A percentile compares a stretch with the other conserved stretches of the same genome.
phyloP scores from a whole-genome alignment of 140 eudicot species.

The Bidens hawaiensis region DNA sequence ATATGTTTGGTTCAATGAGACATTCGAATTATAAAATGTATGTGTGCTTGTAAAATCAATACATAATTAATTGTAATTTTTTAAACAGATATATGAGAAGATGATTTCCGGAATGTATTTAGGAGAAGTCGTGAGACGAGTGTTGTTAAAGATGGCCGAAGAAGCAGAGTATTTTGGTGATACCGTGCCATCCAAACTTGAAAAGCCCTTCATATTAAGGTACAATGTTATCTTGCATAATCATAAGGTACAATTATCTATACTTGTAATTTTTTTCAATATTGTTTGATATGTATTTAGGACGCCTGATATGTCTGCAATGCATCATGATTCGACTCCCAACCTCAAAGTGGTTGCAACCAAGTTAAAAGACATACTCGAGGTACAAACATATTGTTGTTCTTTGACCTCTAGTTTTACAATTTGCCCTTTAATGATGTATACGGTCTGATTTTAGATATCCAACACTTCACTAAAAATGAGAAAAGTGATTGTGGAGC shows the following conservation, averaged over 20 bases:
- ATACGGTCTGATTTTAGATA: slow-evolving; percentile 35
- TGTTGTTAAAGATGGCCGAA: slow-evolving; percentile 71
- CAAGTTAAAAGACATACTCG: slow-evolving; percentile 76
- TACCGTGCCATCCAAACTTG: slow-evolving; percentile 60
- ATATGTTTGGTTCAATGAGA: not conserved
- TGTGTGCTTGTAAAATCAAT: not conserved
- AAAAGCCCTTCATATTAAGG: slow-evolving; percentile 72
- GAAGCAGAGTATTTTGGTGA: slow-evolving; percentile 89
- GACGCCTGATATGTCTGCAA: slow-evolving; percentile 90
- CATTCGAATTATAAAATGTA: not conserved
- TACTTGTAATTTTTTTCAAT: not conserved
- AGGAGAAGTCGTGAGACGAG: slow-evolving; percentile 92
- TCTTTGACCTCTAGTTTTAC: not conserved
- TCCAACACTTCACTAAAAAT: slow-evolving; percentile 61
- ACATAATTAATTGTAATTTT: too few species aligned
- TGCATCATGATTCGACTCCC: slow-evolving; percentile 84
- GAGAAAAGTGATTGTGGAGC: slow-evolving; percentile 58
- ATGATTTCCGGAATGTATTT: slow-evolving; percentile 89
- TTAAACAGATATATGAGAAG: slow-evolving; percentile 77
- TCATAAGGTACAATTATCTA: not conserved
- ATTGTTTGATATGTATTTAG: slow-evolving; percentile 35
- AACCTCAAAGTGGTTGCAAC: slow-evolving; percentile 77
- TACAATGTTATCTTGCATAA: slow-evolving; percentile 9
- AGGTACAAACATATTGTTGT: slow-evolving; percentile 36
- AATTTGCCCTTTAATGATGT: not conserved